Evolutionary conservation across 306 rosid genomes (phyloP).

Genomic region (Lathyrus tuberosus): DNA sequence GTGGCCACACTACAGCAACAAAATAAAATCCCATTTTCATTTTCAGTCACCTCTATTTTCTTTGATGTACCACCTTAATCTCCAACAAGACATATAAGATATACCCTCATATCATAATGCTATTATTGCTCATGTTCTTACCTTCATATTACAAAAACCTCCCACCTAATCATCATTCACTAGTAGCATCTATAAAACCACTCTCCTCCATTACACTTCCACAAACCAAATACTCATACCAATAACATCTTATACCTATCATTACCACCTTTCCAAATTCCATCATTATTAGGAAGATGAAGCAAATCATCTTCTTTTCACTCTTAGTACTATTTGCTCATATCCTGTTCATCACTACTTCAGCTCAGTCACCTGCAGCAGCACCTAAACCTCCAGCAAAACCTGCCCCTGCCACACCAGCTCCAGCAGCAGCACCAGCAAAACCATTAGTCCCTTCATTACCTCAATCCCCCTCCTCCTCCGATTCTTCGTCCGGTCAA

Average conservation of each 20-base stretch:
- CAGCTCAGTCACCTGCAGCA: slow-evolving; percentile 50
- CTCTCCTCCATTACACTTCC: neutral
- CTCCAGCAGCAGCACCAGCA: slow-evolving; percentile 33
- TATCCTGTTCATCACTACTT: slow-evolving; percentile 30
- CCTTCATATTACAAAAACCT: slow-evolving; percentile 8
- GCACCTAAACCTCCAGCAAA: slow-evolving; percentile 53
- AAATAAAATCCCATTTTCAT: slow-evolving; percentile 34
- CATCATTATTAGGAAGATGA: slow-evolving; percentile 34
- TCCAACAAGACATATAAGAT: slow-evolving; percentile 22
- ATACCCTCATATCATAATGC: slow-evolving; percentile 8
- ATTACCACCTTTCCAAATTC: too few species aligned
- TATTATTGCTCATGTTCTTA: too few species aligned
- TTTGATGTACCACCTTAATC: slow-evolving; percentile 40
- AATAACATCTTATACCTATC: neutral
- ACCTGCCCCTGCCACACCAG: slow-evolving; percentile 25
- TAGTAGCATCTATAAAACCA: slow-evolving; percentile 40
- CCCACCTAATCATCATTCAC: slow-evolving; percentile 36
- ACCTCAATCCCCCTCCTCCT: slow-evolving; percentile 35
- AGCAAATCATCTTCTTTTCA: slow-evolving; percentile 36
- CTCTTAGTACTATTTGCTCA: slow-evolving; percentile 6
- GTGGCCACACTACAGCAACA: slow-evolving; percentile 25
- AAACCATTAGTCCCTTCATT: slow-evolving; percentile 46
- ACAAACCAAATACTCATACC: slow-evolving; percentile 35
- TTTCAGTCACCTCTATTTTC: slow-evolving; percentile 11
- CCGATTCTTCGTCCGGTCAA: slow-evolving; percentile 44